These are phyloP conservation scores for Oryza nivara DNA, from an alignment of 176 grass and related monocot genomes.

Conservation along the genomic window DNA sequence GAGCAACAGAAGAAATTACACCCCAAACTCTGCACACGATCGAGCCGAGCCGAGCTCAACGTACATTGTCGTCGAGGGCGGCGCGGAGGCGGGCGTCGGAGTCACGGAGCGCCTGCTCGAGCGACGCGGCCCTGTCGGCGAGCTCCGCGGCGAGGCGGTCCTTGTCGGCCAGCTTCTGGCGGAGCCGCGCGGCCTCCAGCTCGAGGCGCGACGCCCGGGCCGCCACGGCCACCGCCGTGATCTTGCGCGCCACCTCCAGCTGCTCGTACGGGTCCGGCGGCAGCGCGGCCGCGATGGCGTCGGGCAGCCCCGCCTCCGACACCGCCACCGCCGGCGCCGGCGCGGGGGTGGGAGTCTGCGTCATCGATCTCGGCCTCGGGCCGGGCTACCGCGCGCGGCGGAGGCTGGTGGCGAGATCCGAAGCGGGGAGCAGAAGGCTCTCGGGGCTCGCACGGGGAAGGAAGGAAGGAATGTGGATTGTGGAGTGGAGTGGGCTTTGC, in stretches of 20 bases:
- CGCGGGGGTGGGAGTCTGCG: conserved; percentile 34
- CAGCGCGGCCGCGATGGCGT: conserved; percentile 83
- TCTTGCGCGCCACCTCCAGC: conserved; percentile 89
- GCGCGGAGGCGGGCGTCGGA: conserved; percentile 55
- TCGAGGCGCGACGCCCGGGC: conserved; percentile 71
- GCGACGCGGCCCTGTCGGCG: conserved; percentile 56
- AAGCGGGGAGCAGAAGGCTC: conserved; percentile 29
- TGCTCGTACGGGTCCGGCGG: conserved; percentile 92
- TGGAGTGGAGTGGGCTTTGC: neutral
- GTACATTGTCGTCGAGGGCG: conserved; percentile 78
- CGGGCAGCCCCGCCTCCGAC: conserved; percentile 50
- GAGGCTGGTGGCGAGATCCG: conserved; percentile 49
- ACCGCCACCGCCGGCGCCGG: neutral
- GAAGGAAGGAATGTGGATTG: conserved; percentile 20
- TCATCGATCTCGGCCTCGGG: conserved; percentile 30
- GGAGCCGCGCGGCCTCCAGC: conserved; percentile 64
- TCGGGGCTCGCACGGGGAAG: conserved; percentile 15
- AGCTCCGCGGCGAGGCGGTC: conserved; percentile 66
- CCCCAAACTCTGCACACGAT: neutral
- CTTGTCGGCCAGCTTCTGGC: conserved; percentile 68
- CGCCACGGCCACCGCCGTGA: conserved; percentile 77
- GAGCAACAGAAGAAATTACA: neutral
- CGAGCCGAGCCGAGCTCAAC: neutral
- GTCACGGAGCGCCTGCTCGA: conserved; percentile 64
- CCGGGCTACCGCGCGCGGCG: neutral